phyloP scores from a whole-genome alignment of 1,284 basidiomycete species.

The Tylopilus orsonianus region DNA sequence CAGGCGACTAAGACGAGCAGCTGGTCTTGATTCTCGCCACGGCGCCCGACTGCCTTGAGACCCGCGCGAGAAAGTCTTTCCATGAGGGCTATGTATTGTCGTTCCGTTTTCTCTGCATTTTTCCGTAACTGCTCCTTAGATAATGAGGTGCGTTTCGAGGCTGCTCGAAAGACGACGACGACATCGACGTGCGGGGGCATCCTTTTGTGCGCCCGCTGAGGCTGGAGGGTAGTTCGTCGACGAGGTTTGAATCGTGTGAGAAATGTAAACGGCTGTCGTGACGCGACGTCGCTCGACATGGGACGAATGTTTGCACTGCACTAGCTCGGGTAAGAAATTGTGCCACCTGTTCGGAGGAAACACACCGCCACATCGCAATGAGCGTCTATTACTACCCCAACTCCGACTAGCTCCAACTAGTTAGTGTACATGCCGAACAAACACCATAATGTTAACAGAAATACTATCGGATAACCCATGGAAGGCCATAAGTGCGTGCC shows the following conservation, averaged over 20 bases:
- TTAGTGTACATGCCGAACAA: conserved; percentile 7
- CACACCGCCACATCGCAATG: background rate
- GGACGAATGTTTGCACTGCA: background rate
- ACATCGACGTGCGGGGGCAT: conserved; percentile 65
- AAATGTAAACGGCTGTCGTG: background rate
- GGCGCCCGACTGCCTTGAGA: conserved; percentile 67
- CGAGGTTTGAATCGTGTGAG: background rate
- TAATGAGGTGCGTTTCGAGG: conserved; percentile 41
- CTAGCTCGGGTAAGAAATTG: too few species aligned
- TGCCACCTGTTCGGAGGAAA: background rate
- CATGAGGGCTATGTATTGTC: conserved; percentile 68
- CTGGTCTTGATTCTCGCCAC: conserved; percentile 74
- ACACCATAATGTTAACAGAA: conserved; percentile 24
- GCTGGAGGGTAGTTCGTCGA: background rate
- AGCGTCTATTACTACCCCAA: too few species aligned
- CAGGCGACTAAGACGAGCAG: conserved; percentile 81
- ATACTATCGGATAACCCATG: too few species aligned
- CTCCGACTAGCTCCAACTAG: too few species aligned
- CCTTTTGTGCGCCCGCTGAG: background rate
- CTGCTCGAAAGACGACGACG: conserved; percentile 66
- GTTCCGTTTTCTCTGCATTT: conserved; percentile 60
- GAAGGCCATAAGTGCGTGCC: conserved; percentile 6
- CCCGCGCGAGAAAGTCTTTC: conserved; percentile 59
- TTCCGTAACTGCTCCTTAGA: conserved; percentile 63
- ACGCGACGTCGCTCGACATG: background rate